Base-by-base conservation (phyloP, 768 basidiomycete genomes). In the Hygrophorus pudorinus region DNA sequence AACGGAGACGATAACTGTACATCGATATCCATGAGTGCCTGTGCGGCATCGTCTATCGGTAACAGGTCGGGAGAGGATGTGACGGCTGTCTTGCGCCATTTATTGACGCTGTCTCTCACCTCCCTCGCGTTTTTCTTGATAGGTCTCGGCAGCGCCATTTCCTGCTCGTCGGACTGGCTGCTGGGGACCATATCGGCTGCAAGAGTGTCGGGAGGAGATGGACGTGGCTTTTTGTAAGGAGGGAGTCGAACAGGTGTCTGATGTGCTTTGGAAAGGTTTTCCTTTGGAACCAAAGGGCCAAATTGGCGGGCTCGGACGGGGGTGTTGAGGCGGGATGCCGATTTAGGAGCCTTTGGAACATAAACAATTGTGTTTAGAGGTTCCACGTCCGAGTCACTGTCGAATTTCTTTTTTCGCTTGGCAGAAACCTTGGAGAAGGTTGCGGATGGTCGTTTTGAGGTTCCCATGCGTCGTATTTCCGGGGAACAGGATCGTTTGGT, bases 121-220 rank as follows among this genome's bases (percentile, higher is more conserved):
- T 55, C 54, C 10, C 45, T 42, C 1, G 53, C 49, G 48, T 66
- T 56, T 20, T 54, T 56, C 4, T 46, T 42, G 18, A 56, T 30
- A 32, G 51, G 52, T n/a, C 27, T 30, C 29, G 63, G 63, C 6
- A 65, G 42, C 35, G 56, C 58, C 38, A 81, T 61, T 50, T 83
- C 80, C 37, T 70, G 63, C 55, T 82, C 82, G 49, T 81, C 77
- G 38, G 79, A 80, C 56, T 81, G 76, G 51, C 81, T 83, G 38
- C 78, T 81, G 16, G 75, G 78, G 6, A 82, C 65, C 14, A 75
- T 54, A 41, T 58, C 55, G 45, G 47, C 50, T 41, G 49, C 59
- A 37, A 54, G 48, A 1, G 53, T 56, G 21, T 56, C 51, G 5
- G 68, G 62, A 17, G 66, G 53, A 1, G 64, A 64, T 20, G 66